Conservation (phyloP, 2,329 filamentous ascomycete genomes). For the Onygenales sp. region DNA sequence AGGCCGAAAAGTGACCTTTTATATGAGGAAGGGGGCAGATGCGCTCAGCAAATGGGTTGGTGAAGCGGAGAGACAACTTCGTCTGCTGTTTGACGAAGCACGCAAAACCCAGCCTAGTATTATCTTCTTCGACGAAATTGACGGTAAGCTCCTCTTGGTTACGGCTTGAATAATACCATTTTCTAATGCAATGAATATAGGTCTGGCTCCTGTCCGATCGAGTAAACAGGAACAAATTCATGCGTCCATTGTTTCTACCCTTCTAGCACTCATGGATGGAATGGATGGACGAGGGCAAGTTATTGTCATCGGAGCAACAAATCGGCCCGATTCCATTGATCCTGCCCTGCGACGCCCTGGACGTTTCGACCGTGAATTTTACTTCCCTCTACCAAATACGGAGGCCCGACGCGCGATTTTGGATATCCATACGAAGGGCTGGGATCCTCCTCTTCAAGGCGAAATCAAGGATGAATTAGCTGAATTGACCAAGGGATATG, state of each 20-base stretch:
- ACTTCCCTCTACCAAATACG: constrained; percentile 83
- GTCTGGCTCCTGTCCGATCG: constrained; percentile 81
- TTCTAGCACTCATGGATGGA: constrained; percentile 92
- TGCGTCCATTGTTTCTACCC: constrained; percentile 88
- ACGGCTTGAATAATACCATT: neutral
- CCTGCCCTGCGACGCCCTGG: constrained; percentile 95
- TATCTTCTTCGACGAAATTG: constrained; percentile 99
- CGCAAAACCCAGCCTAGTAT: constrained; percentile 94
- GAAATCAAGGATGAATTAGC: constrained; percentile 73
- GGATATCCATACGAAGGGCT: constrained; percentile 90
- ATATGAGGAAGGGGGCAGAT: constrained; percentile 98
- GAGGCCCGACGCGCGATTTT: constrained; percentile 76
- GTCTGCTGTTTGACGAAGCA: constrained; percentile 89
- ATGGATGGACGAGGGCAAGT: constrained; percentile 98
- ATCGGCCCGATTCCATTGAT: constrained; percentile 97
- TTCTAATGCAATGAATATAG: constrained; percentile 16
- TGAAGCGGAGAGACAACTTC: constrained; percentile 90
- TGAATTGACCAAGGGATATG: constrained; percentile 88
- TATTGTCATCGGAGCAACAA: constrained; percentile 97
- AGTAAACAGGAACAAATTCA: constrained; percentile 99
- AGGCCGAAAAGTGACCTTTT: constrained; percentile 93
- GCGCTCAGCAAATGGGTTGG: constrained; percentile 98
- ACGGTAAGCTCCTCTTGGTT: constrained; percentile 46
- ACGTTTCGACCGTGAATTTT: constrained; percentile 94
- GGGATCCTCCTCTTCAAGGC: constrained; percentile 66